These are phyloP conservation scores for Penicillium fimorum DNA, from an alignment of 495 filamentous ascomycete species.

Conservation along the genomic window DNA sequence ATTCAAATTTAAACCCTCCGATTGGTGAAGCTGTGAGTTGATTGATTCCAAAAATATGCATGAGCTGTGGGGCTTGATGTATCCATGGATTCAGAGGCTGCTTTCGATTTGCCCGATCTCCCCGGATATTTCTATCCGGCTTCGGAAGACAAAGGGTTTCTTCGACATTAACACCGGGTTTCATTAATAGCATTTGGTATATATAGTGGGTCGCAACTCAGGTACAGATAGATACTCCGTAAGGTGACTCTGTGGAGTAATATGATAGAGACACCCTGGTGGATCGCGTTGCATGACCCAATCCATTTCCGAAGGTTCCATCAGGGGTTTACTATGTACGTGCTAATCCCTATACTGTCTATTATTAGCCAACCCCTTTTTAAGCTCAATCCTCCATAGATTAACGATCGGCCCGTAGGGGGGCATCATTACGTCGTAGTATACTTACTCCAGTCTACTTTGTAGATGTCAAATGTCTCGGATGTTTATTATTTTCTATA, in stretches of 20 bases:
- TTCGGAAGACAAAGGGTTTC: background rate
- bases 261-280: background rate
- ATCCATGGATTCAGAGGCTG: background rate
- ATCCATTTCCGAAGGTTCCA: background rate
- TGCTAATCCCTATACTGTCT: background rate
- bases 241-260: background rate
- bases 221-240: background rate
- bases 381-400: background rate
- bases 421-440: background rate
- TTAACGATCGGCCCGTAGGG: background rate
- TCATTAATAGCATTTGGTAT: background rate
- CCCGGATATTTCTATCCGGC: slow-evolving; percentile 13
- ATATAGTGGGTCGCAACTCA: background rate
- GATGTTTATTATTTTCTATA: background rate
- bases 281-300: background rate
- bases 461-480: background rate
- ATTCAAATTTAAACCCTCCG: background rate
- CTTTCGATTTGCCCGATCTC: slow-evolving; percentile 11
- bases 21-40: background rate
- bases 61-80: background rate
- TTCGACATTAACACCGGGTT: background rate
- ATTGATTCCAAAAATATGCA: slow-evolving; percentile 12
- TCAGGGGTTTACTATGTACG: background rate
- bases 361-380: slow-evolving; percentile 1
- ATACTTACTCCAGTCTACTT: background rate